A percentile compares a stretch with the other conserved stretches of the same genome.
Evolutionary conservation across 2,329 filamentous ascomycete genomes (phyloP).

Genomic region (Colletotrichum eremochloae): DNA sequence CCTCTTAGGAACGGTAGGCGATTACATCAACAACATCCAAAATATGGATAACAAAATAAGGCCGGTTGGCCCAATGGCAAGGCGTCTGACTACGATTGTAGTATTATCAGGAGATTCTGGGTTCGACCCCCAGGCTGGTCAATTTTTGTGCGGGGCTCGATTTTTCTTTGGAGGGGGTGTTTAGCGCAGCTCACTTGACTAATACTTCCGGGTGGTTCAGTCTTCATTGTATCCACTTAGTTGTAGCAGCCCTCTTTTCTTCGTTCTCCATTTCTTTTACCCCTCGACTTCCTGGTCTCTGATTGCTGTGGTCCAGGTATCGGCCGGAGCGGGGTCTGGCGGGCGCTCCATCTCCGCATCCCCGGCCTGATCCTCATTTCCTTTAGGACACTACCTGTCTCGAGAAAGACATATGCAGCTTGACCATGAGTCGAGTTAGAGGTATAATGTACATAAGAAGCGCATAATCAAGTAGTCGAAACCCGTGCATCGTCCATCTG

Average conservation of each 20-base stretch:
- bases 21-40: rapidly evolving
- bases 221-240: no score
- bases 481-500: no score
- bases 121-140: slow-evolving; percentile 42
- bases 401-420: background rate
- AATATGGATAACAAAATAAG: background rate
- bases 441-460: background rate
- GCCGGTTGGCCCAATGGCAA: slow-evolving; percentile 55
- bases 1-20: rapidly evolving
- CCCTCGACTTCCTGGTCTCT: no score
- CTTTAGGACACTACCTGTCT: no score
- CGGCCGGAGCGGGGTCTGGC: background rate
- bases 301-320: background rate
- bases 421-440: background rate
- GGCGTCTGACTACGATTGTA: slow-evolving; percentile 57
- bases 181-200: no score
- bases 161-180: no score
- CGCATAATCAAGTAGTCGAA: no score
- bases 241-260: no score
- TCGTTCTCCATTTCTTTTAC: no score
- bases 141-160: background rate
- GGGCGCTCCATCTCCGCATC: background rate
- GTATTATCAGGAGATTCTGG: slow-evolving; percentile 41
- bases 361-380: background rate
- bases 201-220: no score